Conservation (phyloP, 225 moss, liverwort and hornwort genomes). For the Lunularia cruciata region DNA sequence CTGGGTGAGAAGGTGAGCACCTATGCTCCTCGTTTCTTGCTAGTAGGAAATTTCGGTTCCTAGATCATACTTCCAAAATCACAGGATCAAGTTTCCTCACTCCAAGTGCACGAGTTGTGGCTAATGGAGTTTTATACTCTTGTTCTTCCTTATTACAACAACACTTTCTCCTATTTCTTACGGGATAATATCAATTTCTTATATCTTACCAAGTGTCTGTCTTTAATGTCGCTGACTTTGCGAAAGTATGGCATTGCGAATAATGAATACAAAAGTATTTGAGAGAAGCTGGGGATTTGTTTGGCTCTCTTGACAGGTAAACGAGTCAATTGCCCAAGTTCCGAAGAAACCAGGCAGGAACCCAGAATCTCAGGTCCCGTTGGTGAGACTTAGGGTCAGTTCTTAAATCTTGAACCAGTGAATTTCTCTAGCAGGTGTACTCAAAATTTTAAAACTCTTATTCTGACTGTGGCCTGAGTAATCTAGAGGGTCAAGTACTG, state of each 20-base stretch:
- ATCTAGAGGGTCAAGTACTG: too few species aligned
- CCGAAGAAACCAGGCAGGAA: constrained; percentile 42
- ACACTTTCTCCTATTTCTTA: too few species aligned
- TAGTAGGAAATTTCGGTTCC: too few species aligned
- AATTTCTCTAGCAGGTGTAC: neutral
- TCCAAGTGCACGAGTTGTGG: neutral
- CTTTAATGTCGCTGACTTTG: too few species aligned
- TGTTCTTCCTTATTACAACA: too few species aligned
- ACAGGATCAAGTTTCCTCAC: neutral
- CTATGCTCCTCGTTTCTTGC: neutral
- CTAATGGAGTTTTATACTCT: neutral
- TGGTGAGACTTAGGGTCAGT: constrained; percentile 86
- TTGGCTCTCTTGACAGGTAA: constrained; percentile 49
- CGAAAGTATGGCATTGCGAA: too few species aligned
- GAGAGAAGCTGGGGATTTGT: neutral
- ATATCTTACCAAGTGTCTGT: too few species aligned
- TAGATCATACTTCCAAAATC: too few species aligned
- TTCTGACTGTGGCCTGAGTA: neutral
- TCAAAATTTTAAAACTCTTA: neutral
- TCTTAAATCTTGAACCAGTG: neutral
- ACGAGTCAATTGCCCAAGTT: constrained; percentile 71
- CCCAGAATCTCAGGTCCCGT: constrained; percentile 59
- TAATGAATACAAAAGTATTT: too few species aligned
- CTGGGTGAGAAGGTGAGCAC: constrained; percentile 68
- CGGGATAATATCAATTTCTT: too few species aligned